Evolutionary conservation across 1,139 yeast genomes (phyloP).

Genomic region (Debaryomyces nepalensis): DNA sequence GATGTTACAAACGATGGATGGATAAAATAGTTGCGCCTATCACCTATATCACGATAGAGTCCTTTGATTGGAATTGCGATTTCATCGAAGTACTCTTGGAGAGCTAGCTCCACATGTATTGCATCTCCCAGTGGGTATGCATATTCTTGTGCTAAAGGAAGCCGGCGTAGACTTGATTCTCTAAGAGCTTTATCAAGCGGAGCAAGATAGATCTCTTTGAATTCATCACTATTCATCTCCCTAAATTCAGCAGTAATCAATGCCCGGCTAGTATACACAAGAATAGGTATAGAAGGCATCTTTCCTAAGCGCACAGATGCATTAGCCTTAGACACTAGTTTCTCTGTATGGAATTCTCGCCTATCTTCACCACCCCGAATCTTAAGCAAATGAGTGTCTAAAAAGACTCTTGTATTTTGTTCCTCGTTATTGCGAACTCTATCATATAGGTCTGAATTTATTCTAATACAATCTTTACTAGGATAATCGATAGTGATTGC

Average conservation of each 20-base stretch:
- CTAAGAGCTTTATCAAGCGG: conserved; percentile 11
- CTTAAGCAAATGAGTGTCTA: conserved; percentile 6
- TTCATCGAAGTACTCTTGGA: conserved; percentile 10
- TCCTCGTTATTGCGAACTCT: background rate
- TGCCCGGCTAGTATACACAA: conserved; percentile 3
- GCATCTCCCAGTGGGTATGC: conserved; percentile 12
- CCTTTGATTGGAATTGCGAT: conserved; percentile 4
- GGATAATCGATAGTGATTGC: conserved; percentile 6
- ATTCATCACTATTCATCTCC: conserved; percentile 11
- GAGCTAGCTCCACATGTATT: conserved; percentile 6
- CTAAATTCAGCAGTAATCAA: conserved; percentile 8
- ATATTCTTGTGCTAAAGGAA: background rate
- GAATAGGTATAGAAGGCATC: conserved; percentile 2
- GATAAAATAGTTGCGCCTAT: conserved; percentile 5
- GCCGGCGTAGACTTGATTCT: background rate
- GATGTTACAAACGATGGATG: conserved; percentile 8
- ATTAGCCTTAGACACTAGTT: conserved; percentile 9
- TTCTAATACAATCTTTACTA: background rate
- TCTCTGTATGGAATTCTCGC: background rate
- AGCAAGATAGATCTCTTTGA: conserved; percentile 9
- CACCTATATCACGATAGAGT: conserved; percentile 10
- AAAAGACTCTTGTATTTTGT: conserved; percentile 9
- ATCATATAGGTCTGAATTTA: background rate
- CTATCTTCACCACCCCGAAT: background rate
- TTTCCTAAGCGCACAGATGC: conserved; percentile 5